Conservation (phyloP, 2,329 filamentous ascomycete species). For the Cadophora gregata region DNA sequence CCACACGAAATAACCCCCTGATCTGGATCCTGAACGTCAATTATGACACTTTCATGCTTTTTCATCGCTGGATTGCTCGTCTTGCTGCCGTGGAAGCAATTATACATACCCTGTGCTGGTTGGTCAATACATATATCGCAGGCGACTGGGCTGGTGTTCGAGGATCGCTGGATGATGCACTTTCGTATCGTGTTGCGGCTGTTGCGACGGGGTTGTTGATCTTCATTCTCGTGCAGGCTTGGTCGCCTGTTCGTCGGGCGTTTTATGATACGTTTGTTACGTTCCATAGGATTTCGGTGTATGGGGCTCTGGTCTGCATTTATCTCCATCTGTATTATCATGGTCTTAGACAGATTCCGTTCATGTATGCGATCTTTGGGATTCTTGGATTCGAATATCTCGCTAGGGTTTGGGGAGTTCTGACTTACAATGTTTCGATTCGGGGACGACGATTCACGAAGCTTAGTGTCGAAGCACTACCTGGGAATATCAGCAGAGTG, state of each 20-base stretch:
- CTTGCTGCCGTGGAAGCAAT: neutral
- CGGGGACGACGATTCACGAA: neutral
- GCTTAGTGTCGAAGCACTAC: neutral
- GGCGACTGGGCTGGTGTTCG: neutral
- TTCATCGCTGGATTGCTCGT: neutral
- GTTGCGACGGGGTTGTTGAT: neutral
- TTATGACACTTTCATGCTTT: neutral
- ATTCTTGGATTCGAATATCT: neutral
- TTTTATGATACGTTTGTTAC: neutral
- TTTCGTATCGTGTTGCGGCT: neutral
- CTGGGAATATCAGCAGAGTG: conserved; percentile 53
- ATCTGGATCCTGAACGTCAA: neutral
- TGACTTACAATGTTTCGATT: neutral
- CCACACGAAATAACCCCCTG: neutral
- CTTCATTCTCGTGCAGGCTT: neutral
- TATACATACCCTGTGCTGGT: neutral
- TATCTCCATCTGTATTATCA: neutral
- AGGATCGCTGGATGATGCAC: neutral
- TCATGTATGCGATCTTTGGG: neutral
- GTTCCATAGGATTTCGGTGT: neutral
- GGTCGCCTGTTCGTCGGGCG: neutral
- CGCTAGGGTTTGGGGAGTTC: neutral
- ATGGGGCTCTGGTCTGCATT: neutral
- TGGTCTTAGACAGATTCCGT: neutral
- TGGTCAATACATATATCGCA: neutral